Conservation (phyloP, 2,329 filamentous ascomycete genomes). For the Ambrosiella beaveri region DNA sequence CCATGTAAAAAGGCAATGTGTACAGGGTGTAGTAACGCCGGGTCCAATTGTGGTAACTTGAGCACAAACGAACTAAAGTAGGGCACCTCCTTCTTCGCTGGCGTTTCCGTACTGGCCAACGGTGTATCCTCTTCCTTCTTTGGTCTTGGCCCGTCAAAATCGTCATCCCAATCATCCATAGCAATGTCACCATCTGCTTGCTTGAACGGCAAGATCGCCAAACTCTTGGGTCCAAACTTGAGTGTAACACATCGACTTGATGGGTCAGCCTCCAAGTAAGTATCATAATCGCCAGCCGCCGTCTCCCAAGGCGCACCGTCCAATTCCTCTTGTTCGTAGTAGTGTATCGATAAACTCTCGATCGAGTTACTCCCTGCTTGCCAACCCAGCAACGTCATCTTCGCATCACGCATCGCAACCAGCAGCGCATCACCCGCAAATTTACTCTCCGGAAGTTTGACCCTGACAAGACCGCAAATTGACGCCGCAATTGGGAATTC, state of each 20-base stretch:
- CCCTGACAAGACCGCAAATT: conserved; percentile 62
- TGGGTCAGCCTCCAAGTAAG: conserved; percentile 73
- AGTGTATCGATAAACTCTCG: conserved; percentile 86
- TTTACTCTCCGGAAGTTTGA: conserved; percentile 55
- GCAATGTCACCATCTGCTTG: conserved; percentile 74
- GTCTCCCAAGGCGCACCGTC: conserved; percentile 68
- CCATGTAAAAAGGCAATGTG: conserved; percentile 89
- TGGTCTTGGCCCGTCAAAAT: conserved; percentile 52
- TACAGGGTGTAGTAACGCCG: conserved; percentile 70
- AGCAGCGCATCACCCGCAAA: conserved; percentile 73
- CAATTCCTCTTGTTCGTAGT: conserved; percentile 89
- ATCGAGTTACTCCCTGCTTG: conserved; percentile 64
- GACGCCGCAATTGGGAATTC: conserved; percentile 76
- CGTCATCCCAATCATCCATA: conserved; percentile 80
- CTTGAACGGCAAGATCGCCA: conserved; percentile 87
- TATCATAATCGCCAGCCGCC: conserved; percentile 57
- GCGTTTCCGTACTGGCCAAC: neutral
- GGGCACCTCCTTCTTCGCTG: conserved; percentile 35
- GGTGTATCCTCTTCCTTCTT: conserved; percentile 21
- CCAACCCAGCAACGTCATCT: conserved; percentile 88
- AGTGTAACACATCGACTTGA: conserved; percentile 84
- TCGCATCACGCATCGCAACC: conserved; percentile 75
- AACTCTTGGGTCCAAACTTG: conserved; percentile 74
- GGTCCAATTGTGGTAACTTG: conserved; percentile 74
- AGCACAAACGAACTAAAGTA: conserved; percentile 89